A percentile compares a stretch with the other conserved stretches of the same genome.
Conservation (phyloP, 352 stramenopile genomes). For the Phytophthora lateralis region DNA sequence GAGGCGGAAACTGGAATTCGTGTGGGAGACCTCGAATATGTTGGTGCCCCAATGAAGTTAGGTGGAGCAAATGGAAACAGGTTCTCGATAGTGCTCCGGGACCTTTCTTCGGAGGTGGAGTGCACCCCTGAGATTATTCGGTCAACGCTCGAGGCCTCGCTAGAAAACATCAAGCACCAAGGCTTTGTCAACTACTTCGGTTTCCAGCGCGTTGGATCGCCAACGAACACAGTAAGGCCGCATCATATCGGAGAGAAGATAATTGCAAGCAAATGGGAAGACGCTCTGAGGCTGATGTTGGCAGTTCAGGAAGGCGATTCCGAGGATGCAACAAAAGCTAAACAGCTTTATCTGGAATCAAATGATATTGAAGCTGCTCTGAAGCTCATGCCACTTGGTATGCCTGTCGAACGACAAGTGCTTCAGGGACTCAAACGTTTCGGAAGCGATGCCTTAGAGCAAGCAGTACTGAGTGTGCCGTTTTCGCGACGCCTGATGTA, state of each 20-base stretch:
- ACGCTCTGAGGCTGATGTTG: constrained; percentile 55
- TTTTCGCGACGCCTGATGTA: constrained; percentile 74
- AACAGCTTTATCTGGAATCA: constrained; percentile 52
- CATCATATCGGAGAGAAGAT: constrained; percentile 80
- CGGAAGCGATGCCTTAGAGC: constrained; percentile 54
- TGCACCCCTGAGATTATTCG: constrained; percentile 12
- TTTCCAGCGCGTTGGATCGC: constrained; percentile 73
- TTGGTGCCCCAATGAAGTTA: constrained; percentile 53
- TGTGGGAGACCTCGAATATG: constrained; percentile 63
- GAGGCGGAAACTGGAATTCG: constrained; percentile 24
- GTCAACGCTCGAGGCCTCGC: constrained; percentile 21
- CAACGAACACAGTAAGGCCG: constrained; percentile 45
- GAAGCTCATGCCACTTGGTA: constrained; percentile 52
- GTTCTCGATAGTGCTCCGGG: constrained; percentile 63
- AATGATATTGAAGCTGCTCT: constrained; percentile 58
- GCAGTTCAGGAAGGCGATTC: constrained; percentile 43
- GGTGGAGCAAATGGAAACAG: constrained; percentile 62
- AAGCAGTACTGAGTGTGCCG: constrained; percentile 53
- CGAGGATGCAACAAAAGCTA: constrained; percentile 39
- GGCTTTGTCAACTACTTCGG: constrained; percentile 88
- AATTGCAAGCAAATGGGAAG: constrained; percentile 63
- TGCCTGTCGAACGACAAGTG: constrained; percentile 59
- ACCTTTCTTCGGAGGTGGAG: constrained; percentile 30
- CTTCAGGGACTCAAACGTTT: constrained; percentile 74
- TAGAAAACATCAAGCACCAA: constrained; percentile 37